phyloP scores from a whole-genome alignment of 257 asterid species.

The Coffea canephora region DNA sequence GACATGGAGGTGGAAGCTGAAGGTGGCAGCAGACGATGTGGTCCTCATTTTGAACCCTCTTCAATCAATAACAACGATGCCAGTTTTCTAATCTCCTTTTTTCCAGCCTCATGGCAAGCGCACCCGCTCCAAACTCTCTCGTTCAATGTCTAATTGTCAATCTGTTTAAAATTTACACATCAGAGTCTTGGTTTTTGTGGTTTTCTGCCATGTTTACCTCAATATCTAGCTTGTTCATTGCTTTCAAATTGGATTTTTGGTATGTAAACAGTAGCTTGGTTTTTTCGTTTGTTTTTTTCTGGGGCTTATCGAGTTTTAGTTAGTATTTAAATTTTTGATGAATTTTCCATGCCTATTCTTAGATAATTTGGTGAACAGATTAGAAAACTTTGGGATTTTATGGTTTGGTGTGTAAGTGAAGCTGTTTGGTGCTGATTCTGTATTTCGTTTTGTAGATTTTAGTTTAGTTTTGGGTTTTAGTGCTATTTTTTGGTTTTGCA shows the following conservation, averaged over 20 bases:
- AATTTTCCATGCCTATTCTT: too few relatives aligned
- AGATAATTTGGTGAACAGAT: too few relatives aligned
- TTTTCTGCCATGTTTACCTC: neutral
- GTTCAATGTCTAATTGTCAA: conserved; percentile 23
- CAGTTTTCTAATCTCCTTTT: conserved; percentile 28
- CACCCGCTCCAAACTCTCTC: neutral
- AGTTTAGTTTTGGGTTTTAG: too few relatives aligned
- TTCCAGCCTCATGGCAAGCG: conserved; percentile 39
- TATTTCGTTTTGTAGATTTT: too few relatives aligned
- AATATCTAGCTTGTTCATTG: neutral
- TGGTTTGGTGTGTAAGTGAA: too few relatives aligned
- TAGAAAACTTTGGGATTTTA: too few relatives aligned
- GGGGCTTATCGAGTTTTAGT: neutral
- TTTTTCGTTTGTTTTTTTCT: neutral
- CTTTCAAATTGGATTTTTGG: conserved; percentile 13
- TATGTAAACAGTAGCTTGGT: neutral
- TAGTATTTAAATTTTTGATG: neutral
- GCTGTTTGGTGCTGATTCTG: too few relatives aligned
- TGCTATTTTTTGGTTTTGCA: too few relatives aligned
- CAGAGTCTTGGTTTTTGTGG: conserved; percentile 10
- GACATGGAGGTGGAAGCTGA: conserved; percentile 56
- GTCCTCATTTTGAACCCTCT: conserved; percentile 37
- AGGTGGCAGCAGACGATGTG: conserved; percentile 28
- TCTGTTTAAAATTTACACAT: neutral
- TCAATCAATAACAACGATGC: conserved; percentile 10